These are phyloP conservation scores for Vicia villosa DNA, from an alignment of 306 rosid species.

Conservation along the genomic window DNA sequence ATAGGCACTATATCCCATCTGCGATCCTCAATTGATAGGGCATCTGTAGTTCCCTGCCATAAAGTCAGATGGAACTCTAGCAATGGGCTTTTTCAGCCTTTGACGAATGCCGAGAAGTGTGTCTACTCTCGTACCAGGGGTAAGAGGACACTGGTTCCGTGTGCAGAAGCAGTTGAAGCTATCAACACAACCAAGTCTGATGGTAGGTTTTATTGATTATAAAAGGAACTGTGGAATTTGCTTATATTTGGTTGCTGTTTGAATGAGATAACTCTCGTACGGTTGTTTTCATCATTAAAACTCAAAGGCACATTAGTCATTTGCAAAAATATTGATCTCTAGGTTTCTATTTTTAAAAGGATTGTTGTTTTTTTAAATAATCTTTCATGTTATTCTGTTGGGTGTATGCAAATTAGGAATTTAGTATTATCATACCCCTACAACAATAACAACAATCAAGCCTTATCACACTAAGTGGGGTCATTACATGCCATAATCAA, in stretches of 20 bases:
- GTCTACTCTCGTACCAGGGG: slow-evolving; percentile 39
- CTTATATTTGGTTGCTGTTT: slow-evolving; percentile 14
- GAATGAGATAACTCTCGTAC: slow-evolving; percentile 8
- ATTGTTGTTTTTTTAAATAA: neutral
- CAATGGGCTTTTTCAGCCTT: too few relatives aligned
- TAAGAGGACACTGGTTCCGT: slow-evolving; percentile 51
- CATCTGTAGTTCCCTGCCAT: slow-evolving; percentile 47
- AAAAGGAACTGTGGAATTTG: slow-evolving; percentile 12
- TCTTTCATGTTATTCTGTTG: neutral
- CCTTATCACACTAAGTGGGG: too few relatives aligned
- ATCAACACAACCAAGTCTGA: slow-evolving; percentile 51
- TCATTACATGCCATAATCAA: too few relatives aligned
- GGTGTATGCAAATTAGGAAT: slow-evolving; percentile 5
- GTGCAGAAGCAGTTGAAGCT: slow-evolving; percentile 69
- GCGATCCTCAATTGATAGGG: slow-evolving; percentile 61
- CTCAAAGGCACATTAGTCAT: slow-evolving; percentile 5
- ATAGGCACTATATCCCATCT: slow-evolving; percentile 54
- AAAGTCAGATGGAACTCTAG: slow-evolving; percentile 42
- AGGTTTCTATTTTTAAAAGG: neutral
- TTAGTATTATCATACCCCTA: neutral
- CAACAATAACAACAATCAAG: too few relatives aligned
- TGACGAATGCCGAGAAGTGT: too few relatives aligned
- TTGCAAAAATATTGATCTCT: slow-evolving; percentile 8
- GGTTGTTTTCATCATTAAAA: neutral
- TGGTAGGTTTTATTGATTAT: slow-evolving; percentile 52